Evolutionary conservation across 352 stramenopile species (phyloP).

Genomic region (Phytophthora brassicae): DNA sequence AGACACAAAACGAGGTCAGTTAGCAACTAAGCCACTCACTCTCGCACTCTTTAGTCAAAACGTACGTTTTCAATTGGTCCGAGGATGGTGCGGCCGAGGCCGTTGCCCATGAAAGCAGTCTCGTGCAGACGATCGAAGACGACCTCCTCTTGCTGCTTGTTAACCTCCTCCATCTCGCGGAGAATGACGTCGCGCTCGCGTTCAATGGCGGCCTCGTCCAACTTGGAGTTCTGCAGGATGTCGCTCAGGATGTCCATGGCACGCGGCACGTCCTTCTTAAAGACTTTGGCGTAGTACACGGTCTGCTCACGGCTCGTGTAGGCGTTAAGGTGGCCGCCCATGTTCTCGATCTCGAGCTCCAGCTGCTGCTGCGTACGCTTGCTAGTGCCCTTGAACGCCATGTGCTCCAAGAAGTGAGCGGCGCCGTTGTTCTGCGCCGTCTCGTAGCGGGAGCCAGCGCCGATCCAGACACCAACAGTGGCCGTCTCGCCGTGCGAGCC

Average conservation of each 20-base stretch:
- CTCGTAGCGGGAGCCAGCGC: constrained; percentile 97
- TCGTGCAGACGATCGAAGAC: constrained; percentile 99
- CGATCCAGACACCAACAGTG: constrained; percentile 98
- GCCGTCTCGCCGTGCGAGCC: constrained; percentile 96
- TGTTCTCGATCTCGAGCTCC: constrained; percentile 99
- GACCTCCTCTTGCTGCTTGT: constrained; percentile 98
- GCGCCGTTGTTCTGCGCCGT: constrained; percentile 98
- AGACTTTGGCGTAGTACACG: constrained; percentile 99
- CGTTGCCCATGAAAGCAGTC: constrained; percentile 97
- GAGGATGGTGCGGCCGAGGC: constrained; percentile 99
- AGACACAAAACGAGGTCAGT: constrained; percentile 8
- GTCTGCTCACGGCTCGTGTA: constrained; percentile 99
- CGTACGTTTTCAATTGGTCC: constrained; percentile 98
- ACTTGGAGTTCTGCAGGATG: constrained; percentile 98
- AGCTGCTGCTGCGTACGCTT: constrained; percentile 97
- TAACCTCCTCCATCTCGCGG: constrained; percentile 99
- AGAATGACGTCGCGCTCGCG: constrained; percentile 99
- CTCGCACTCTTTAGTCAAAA: constrained; percentile 3
- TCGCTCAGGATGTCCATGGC: constrained; percentile 99
- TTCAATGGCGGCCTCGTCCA: constrained; percentile 96
- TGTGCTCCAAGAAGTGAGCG: constrained; percentile 99
- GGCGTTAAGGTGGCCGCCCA: constrained; percentile 99
- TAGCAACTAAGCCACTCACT: neutral
- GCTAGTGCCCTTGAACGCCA: constrained; percentile 99
- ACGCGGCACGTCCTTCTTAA: constrained; percentile 97